Percentiles rank a stretch among this genome's conserved stretches.
Conservation (phyloP, 768 basidiomycete species). For the Leccinum broughii region DNA sequence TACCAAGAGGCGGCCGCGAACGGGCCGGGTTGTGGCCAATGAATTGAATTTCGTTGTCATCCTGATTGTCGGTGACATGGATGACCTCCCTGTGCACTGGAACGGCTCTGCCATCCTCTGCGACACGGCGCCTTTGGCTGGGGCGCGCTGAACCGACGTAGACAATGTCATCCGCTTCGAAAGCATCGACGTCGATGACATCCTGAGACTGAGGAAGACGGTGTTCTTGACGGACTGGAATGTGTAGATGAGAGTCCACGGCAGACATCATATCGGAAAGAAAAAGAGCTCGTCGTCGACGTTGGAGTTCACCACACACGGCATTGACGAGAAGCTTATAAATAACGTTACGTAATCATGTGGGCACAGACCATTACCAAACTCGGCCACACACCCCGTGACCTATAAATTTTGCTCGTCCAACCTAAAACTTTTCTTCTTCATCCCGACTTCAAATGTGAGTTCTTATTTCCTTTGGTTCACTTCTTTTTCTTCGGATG, state of each 20-base stretch:
- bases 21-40: slow-evolving; percentile 26
- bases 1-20: slow-evolving; percentile 21
- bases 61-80: slow-evolving; percentile 42
- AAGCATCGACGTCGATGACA: slow-evolving; percentile 47
- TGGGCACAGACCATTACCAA: slow-evolving; percentile 35
- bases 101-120: slow-evolving; percentile 23
- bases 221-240: slow-evolving; percentile 13
- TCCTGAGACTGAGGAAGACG: slow-evolving; percentile 25
- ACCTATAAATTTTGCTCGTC: slow-evolving; percentile 30
- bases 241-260: slow-evolving; percentile 11
- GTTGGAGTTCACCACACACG: slow-evolving; percentile 13
- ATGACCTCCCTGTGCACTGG: slow-evolving; percentile 29
- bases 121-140: slow-evolving; percentile 28
- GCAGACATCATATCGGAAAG: slow-evolving; percentile 21
- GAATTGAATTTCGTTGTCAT: slow-evolving; percentile 35
- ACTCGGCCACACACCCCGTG: slow-evolving; percentile 26
- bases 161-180: slow-evolving; percentile 37
- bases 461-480: slow-evolving; percentile 5
- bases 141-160: slow-evolving; percentile 26
- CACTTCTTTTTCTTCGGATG: slow-evolving; percentile 43
- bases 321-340: slow-evolving; percentile 9
- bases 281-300: slow-evolving; percentile 20
- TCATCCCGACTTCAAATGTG: slow-evolving; percentile 8
- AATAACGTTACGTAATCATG: slow-evolving; percentile 25
- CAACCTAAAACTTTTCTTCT: neutral